A percentile compares a stretch with the other conserved stretches of the same genome.
Evolutionary conservation across 2,329 filamentous ascomycete species (phyloP).

Genomic region (Ascochyta viciae-villosae): DNA sequence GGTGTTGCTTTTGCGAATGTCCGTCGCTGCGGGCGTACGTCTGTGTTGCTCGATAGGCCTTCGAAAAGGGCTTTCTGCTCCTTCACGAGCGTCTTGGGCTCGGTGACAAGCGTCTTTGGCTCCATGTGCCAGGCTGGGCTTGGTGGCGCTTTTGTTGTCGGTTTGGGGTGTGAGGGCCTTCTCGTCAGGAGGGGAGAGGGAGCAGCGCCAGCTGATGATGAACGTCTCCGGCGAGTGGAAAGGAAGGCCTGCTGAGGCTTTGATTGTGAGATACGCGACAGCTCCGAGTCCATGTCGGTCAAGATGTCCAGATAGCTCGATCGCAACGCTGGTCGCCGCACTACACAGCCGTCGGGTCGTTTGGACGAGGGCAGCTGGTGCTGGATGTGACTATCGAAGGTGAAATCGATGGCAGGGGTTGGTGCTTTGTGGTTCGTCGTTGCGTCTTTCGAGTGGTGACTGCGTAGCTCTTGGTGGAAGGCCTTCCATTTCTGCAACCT

Average conservation of each 20-base stretch:
- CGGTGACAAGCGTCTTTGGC: constrained; percentile 15
- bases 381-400: constrained; percentile 43
- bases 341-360: constrained; percentile 5
- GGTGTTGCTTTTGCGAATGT: constrained; percentile 22
- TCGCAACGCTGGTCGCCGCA: constrained; percentile 20
- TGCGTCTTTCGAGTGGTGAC: constrained; percentile 12
- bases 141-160: constrained; percentile 21
- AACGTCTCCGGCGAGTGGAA: constrained; percentile 24
- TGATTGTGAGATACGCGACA: constrained; percentile 29
- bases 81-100: constrained; percentile 13
- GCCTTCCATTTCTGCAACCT: constrained; percentile 76
- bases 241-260: constrained; percentile 22
- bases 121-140: constrained; percentile 21
- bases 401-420: constrained; percentile 26
- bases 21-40: constrained; percentile 3
- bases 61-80: constrained; percentile 26
- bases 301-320: constrained; percentile 36
- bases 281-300: constrained; percentile 39
- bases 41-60: constrained; percentile 20
- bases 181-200: constrained; percentile 31
- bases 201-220: constrained; percentile 26
- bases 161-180: constrained; percentile 24
- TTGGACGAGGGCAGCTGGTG: constrained; percentile 35
- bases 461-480: constrained; percentile 60
- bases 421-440: constrained; percentile 9